Evolutionary conservation across 495 filamentous ascomycete species (phyloP), one percentile per base, ranked within the genome.

Genomic region (Podospora pseudopauciseta): DNA sequence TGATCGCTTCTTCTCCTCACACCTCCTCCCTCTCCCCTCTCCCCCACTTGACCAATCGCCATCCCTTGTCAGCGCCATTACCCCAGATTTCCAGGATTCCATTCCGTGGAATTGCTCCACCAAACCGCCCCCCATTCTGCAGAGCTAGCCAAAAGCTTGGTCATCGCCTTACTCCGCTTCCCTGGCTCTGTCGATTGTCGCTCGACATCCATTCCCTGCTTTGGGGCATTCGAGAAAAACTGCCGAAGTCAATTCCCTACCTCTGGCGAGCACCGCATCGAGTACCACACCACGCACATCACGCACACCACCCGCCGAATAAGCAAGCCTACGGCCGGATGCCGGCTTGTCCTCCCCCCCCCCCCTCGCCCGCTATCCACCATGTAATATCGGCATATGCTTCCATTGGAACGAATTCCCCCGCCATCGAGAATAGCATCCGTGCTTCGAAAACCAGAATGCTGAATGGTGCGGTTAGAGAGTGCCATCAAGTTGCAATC

Each of bases 1-100:
- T 63, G 61, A 63, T 63, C 61, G 32, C 61, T 63, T 44, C 61
- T 61, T 30, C 30, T 58, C 56, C 56, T 58, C 19, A 20, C 56
- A 58, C 6, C 56, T 2, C 20, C 23, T 20, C 15, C n/a, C 60
- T 13, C 60, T n/a, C 27, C 27, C 23, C 23, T 23, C 23, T 32
- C 15, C 60, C 60, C 16, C 16, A 62, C 6, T 30, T n/a, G 27
- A 6, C 60, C 23, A 62, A 62, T 28, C 60, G 4, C 60, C 30
- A 39, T 63, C 20, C 20, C 20, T 23, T 23, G 20, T 23, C 28
- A 11, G 0, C 60, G 16, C 60, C 27, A 26, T 27, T 32, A 28
- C 23, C 59, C 59, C 28, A 18, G 59, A 32, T 61, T 61, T 28
- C 27, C 20, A 18, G 59, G 27, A 61, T 32, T 26, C 59, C 23